Conservation (phyloP, 805 yeast genomes). For the Saturnispora besseyi region DNA sequence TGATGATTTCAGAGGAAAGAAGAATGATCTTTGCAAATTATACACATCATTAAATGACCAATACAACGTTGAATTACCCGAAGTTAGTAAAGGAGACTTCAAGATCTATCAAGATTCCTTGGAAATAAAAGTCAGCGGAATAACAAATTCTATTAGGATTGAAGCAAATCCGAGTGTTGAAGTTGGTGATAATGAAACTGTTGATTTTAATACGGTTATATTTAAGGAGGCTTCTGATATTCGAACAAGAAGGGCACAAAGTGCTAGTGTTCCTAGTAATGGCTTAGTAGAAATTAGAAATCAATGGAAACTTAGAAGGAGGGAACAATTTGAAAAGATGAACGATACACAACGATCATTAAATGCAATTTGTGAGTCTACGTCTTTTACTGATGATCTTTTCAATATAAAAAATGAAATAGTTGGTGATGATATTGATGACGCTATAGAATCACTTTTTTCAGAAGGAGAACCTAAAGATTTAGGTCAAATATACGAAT, state of each 20-base stretch:
- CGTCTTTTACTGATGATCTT: not conserved
- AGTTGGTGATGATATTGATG: not conserved
- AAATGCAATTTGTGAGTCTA: not conserved
- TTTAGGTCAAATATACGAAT: not conserved
- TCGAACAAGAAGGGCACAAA: constrained; percentile 2
- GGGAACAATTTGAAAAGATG: not conserved
- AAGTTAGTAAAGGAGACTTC: not conserved
- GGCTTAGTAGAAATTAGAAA: constrained; percentile 6
- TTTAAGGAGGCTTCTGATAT: not conserved
- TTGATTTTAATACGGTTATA: constrained; percentile 1
- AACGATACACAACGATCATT: not conserved
- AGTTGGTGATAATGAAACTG: not conserved
- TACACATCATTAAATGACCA: not conserved
- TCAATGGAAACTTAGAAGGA: constrained; percentile 4
- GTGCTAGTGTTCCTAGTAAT: not conserved
- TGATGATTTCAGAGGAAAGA: not conserved
- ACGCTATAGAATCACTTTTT: constrained; percentile 5
- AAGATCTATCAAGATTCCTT: not conserved
- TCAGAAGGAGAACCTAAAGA: not conserved
- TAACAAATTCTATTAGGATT: not conserved
- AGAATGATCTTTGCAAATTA: not conserved
- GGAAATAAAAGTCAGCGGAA: not conserved
- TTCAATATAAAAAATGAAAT: not conserved
- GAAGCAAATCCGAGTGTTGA: too few species aligned
- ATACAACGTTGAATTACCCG: not conserved